These are phyloP conservation scores for Leccinum uliginosum DNA, from an alignment of 768 basidiomycete species.

Conservation along the genomic window DNA sequence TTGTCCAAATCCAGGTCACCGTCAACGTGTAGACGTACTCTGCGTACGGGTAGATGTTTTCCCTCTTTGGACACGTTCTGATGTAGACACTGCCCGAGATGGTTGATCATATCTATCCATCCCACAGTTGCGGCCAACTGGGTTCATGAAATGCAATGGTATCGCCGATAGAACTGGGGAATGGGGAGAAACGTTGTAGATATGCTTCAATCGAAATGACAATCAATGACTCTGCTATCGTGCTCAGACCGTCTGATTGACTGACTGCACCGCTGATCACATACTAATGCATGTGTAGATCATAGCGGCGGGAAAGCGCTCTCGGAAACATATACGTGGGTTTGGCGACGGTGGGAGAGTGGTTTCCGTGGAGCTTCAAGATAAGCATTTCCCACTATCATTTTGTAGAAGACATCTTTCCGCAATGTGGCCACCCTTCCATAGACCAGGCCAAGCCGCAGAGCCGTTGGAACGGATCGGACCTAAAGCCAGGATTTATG, in stretches of 20 bases:
- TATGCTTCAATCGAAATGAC: not conserved
- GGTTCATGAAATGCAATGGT: not conserved
- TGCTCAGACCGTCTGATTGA: not conserved
- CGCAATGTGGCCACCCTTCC: constrained; percentile 8
- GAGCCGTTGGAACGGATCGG: constrained; percentile 1
- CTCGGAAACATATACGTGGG: not conserved
- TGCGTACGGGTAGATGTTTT: constrained; percentile 4
- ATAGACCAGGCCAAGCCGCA: constrained; percentile 13
- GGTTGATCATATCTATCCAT: not conserved
- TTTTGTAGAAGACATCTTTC: not conserved
- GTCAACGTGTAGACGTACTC: constrained; percentile 8
- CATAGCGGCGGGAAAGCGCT: not conserved
- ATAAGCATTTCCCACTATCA: not conserved
- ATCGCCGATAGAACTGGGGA: not conserved
- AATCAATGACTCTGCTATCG: not conserved
- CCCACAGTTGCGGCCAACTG: not conserved
- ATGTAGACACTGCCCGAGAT: not conserved
- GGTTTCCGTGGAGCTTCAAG: not conserved
- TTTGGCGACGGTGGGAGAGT: not conserved
- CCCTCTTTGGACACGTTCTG: not conserved
- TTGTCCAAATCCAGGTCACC: not conserved
- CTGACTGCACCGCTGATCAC: not conserved
- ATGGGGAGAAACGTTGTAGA: not conserved
- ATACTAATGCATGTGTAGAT: not conserved
- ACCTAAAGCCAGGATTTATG: not conserved